Percentiles rank a stretch among this genome's conserved stretches.
Conservation (phyloP, 2,329 filamentous ascomycete genomes). For the Stemphylium vesicarium region DNA sequence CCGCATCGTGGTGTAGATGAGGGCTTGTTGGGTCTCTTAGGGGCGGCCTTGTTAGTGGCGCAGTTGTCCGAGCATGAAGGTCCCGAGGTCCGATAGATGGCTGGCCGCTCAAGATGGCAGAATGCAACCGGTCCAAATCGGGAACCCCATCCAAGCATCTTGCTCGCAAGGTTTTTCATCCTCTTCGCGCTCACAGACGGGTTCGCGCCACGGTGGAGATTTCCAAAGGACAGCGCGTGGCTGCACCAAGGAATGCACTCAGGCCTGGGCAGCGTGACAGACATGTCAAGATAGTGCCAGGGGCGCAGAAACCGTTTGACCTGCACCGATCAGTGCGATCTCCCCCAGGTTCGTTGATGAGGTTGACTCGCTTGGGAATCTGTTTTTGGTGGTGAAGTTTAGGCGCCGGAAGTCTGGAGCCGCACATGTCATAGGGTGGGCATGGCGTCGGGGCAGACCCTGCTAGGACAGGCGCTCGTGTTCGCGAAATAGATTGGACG, state of each 20-base stretch:
- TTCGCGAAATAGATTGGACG: not conserved
- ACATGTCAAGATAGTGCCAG: slow-evolving; percentile 4
- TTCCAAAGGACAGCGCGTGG: slow-evolving; percentile 10
- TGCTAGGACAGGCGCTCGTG: not conserved
- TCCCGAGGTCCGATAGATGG: not conserved
- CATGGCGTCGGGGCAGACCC: not conserved
- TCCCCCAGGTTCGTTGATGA: slow-evolving; percentile 9
- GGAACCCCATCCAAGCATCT: no score
- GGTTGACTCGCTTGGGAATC: slow-evolving; percentile 8
- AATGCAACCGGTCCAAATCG: no score
- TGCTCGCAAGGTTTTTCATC: slow-evolving; percentile 2
- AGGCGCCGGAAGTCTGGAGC: slow-evolving; percentile 11
- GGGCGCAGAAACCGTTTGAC: slow-evolving; percentile 8
- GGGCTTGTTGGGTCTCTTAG: not conserved
- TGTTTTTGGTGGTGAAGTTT: slow-evolving; percentile 2
- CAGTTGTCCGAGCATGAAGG: not conserved
- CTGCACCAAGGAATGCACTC: not conserved
- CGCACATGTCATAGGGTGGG: slow-evolving; percentile 10
- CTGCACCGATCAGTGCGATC: slow-evolving; percentile 9
- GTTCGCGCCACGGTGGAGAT: slow-evolving; percentile 13
- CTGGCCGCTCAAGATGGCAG: not conserved
- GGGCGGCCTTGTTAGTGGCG: not conserved
- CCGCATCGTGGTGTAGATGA: not conserved
- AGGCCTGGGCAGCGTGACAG: slow-evolving; percentile 9
- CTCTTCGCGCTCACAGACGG: not conserved